phyloP scores from a whole-genome alignment of 441 rosid genomes.

The Adansonia rubrostipa region DNA sequence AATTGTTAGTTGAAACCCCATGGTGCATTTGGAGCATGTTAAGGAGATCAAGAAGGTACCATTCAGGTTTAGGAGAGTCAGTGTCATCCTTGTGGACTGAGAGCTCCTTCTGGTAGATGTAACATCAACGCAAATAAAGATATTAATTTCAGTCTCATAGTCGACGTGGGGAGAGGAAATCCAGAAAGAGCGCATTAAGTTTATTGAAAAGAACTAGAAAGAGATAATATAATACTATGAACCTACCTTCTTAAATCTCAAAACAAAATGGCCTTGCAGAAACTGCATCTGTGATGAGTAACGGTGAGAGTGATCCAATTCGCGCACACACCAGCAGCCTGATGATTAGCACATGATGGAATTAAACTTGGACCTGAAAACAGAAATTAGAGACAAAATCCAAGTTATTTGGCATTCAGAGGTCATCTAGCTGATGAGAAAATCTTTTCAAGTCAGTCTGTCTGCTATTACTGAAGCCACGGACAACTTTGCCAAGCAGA shows the following conservation, averaged over 20 bases:
- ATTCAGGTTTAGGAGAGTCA: slow-evolving; percentile 36
- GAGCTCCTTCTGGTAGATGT: slow-evolving; percentile 35
- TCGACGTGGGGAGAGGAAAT: slow-evolving; percentile 20
- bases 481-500: too few relatives aligned
- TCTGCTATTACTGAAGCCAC: too few relatives aligned
- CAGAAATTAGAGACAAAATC: neutral
- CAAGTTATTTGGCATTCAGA: neutral
- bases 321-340: slow-evolving; percentile 61
- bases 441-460: neutral
- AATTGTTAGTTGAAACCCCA: neutral
- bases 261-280: slow-evolving; percentile 45
- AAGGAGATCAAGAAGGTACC: slow-evolving; percentile 32
- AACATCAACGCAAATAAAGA: slow-evolving; percentile 39
- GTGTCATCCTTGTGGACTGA: slow-evolving; percentile 41
- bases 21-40: slow-evolving; percentile 15
- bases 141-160: slow-evolving; percentile 33
- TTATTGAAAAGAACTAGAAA: too few relatives aligned
- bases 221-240: too few relatives aligned
- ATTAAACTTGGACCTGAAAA: slow-evolving; percentile 50
- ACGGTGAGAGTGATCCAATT: slow-evolving; percentile 48
- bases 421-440: neutral
- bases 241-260: too few relatives aligned
- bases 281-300: slow-evolving; percentile 53
- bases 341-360: slow-evolving; percentile 54
- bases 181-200: too few relatives aligned